phyloP scores from a whole-genome alignment of 1,284 basidiomycete genomes.

The Nidula niveotomentosa region DNA sequence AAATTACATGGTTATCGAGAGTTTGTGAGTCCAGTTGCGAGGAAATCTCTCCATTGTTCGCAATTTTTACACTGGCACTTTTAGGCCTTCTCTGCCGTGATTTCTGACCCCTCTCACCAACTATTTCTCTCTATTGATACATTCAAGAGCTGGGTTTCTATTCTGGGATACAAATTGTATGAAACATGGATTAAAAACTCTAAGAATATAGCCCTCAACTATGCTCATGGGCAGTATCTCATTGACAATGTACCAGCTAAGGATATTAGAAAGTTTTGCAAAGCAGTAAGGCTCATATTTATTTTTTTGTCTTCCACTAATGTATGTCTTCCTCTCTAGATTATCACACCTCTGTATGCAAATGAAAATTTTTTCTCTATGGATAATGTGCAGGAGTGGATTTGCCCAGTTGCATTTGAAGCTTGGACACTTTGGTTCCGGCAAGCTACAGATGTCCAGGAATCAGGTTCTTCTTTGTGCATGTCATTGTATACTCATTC shows the following conservation, averaged over 20 bases:
- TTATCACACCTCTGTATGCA: not conserved
- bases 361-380: not conserved
- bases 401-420: not conserved
- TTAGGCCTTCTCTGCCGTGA: not conserved
- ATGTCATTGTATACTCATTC: not conserved
- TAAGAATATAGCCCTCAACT: not conserved
- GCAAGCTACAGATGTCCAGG: not conserved
- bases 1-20: not conserved
- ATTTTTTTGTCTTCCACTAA: not conserved
- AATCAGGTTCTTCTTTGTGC: not conserved
- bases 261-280: not conserved
- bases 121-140: not conserved
- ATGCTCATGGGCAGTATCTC: not conserved
- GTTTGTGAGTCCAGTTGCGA: not conserved
- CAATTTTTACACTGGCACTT: not conserved
- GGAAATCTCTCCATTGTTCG: not conserved
- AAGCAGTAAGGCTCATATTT: not conserved
- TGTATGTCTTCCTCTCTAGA: not conserved
- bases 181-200: not conserved
- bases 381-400: not conserved
- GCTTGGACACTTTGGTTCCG: not conserved
- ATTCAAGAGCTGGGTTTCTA: not conserved
- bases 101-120: not conserved
- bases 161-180: not conserved
- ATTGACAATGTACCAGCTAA: not conserved